Conservation (phyloP, 139 green algal genomes). For the Asterochloris sp. region DNA sequence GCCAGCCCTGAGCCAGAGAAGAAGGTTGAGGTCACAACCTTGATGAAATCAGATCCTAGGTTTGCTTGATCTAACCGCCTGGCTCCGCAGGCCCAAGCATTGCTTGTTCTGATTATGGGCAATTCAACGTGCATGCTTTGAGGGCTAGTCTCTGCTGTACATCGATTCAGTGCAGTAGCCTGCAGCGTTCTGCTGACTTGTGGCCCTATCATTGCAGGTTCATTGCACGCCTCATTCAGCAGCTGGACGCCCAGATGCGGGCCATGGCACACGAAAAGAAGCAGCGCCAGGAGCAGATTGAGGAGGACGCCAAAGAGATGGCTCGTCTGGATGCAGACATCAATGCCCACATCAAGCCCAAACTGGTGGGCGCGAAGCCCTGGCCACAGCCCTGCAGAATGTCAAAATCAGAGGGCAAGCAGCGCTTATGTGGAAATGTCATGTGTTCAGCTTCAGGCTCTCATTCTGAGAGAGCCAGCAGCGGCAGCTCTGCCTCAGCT, state of each 20-base stretch:
- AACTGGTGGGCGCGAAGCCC: not conserved
- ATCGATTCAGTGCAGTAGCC: too few species aligned
- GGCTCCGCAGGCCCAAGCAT: too few species aligned
- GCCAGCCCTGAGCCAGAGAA: not conserved
- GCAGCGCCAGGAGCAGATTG: not conserved
- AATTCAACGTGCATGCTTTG: too few species aligned
- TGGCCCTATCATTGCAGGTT: not conserved
- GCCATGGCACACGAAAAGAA: slow-evolving; percentile 11
- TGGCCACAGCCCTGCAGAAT: too few species aligned
- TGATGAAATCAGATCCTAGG: slow-evolving; percentile 14
- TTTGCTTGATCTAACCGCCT: too few species aligned
- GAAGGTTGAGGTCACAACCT: not conserved
- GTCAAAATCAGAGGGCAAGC: too few species aligned
- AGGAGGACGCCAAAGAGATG: slow-evolving; percentile 4
- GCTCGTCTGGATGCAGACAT: slow-evolving; percentile 2
- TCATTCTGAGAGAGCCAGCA: not conserved
- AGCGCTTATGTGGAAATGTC: not conserved
- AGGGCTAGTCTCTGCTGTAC: too few species aligned
- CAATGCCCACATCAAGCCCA: slow-evolving; percentile 1
- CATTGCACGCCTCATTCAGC: slow-evolving; percentile 14
- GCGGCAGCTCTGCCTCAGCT: not conserved
- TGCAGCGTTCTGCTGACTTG: too few species aligned
- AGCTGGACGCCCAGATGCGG: slow-evolving; percentile 12
- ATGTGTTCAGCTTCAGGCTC: not conserved
- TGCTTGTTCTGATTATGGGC: too few species aligned